A percentile compares a stretch with the other conserved stretches of the same genome.
These are phyloP conservation scores for Xanthoparmelia taractica DNA, from an alignment of 495 filamentous ascomycete genomes.

Conservation along the genomic window DNA sequence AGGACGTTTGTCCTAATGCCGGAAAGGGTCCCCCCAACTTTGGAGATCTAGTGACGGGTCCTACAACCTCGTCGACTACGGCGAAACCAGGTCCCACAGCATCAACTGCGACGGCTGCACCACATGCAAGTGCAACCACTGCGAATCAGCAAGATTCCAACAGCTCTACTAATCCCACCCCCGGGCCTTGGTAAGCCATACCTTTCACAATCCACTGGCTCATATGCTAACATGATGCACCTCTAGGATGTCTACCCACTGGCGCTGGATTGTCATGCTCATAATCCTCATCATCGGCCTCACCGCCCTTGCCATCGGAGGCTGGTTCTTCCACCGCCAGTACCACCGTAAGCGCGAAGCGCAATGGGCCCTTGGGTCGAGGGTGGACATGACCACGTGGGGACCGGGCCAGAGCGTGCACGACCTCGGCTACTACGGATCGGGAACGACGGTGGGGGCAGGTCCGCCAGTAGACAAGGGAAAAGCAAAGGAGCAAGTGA, in stretches of 20 bases:
- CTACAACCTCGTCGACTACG: conserved; percentile 20
- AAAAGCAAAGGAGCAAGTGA: conserved; percentile 16
- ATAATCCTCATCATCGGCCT: conserved; percentile 46
- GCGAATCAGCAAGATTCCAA: conserved; percentile 7
- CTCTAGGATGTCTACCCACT: conserved; percentile 44
- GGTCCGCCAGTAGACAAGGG: conserved; percentile 20
- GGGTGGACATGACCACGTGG: conserved; percentile 25
- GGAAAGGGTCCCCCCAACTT: conserved; percentile 26
- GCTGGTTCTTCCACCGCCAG: conserved; percentile 42
- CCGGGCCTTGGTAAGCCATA: conserved; percentile 21
- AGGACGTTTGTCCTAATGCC: conserved; percentile 32
- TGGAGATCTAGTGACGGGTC: conserved; percentile 13
- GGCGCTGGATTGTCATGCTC: conserved; percentile 48
- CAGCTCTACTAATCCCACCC: conserved; percentile 7
- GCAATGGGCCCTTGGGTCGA: conserved; percentile 14
- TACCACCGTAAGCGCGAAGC: conserved; percentile 31
- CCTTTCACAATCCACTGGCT: neutral
- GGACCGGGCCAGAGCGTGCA: conserved; percentile 27
- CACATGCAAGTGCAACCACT: conserved; percentile 21
- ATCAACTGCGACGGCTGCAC: conserved; percentile 26
- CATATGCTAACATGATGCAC: neutral
- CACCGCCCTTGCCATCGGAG: conserved; percentile 31
- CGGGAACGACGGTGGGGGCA: neutral
- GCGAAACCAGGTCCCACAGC: conserved; percentile 19
- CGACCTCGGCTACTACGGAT: conserved; percentile 19